phyloP scores from a whole-genome alignment of 2,329 filamentous ascomycete genomes.

The Aspergillus eucalypticola region DNA sequence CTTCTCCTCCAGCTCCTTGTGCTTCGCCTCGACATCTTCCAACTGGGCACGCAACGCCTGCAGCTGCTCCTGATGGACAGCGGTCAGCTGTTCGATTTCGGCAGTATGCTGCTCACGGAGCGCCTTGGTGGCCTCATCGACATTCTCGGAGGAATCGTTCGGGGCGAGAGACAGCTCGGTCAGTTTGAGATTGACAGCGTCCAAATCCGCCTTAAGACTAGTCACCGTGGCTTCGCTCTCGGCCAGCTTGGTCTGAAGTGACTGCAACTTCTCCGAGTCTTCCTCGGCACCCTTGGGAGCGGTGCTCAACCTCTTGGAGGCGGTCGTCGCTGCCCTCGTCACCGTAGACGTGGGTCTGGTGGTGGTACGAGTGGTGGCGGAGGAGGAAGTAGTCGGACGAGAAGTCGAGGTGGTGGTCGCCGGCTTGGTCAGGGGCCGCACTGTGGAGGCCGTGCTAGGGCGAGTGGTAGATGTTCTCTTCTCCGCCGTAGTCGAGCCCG shows the following conservation, averaged over 20 bases:
- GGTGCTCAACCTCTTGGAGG: constrained; percentile 41
- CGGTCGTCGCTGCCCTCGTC: constrained; percentile 17
- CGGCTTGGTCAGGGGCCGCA: constrained; percentile 28
- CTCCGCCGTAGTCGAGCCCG: constrained; percentile 35
- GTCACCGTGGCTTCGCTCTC: constrained; percentile 39
- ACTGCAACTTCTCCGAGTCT: constrained; percentile 36
- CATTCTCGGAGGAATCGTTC: constrained; percentile 25
- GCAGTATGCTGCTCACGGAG: constrained; percentile 34
- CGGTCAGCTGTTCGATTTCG: constrained; percentile 35
- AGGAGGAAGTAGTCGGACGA: constrained; percentile 27
- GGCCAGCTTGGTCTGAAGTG: constrained; percentile 37
- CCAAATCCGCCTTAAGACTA: constrained; percentile 36
- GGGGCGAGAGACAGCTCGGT: constrained; percentile 31
- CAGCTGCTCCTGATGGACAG: constrained; percentile 36
- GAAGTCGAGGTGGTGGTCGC: constrained; percentile 26
- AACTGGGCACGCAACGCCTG: constrained; percentile 35
- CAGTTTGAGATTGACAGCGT: constrained; percentile 39
- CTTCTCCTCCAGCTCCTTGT: constrained; percentile 40
- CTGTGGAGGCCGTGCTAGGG: constrained; percentile 26
- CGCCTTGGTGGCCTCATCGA: constrained; percentile 25
- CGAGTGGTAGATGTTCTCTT: constrained; percentile 29
- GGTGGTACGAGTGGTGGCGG: constrained; percentile 22
- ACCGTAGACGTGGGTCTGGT: constrained; percentile 22
- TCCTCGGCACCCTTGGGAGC: constrained; percentile 31
- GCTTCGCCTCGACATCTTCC: constrained; percentile 38